phyloP scores from a whole-genome alignment of 352 stramenopile species.

The Phytophthora aleatoria region DNA sequence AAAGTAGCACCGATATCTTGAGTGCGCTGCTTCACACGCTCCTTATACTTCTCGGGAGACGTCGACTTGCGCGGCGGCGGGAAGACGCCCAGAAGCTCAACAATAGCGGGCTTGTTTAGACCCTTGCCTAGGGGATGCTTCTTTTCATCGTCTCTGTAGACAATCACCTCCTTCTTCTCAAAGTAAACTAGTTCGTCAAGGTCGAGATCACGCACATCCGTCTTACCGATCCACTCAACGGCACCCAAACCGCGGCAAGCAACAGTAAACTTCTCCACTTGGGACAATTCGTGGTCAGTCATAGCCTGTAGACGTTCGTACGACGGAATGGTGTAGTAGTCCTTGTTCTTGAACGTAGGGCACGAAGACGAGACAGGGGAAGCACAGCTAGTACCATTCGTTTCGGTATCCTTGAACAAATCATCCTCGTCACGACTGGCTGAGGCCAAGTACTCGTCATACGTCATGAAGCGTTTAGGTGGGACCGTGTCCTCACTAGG shows the following conservation, averaged over 20 bases:
- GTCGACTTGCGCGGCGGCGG: slow-evolving; percentile 66
- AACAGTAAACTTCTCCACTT: slow-evolving; percentile 80
- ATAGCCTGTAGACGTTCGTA: slow-evolving; percentile 75
- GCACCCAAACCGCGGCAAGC: slow-evolving; percentile 79
- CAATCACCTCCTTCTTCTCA: slow-evolving; percentile 86
- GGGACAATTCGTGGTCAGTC: slow-evolving; percentile 65
- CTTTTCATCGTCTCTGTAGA: slow-evolving; percentile 86
- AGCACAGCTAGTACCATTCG: background rate
- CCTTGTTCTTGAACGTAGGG: slow-evolving; percentile 70
- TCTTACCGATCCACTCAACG: slow-evolving; percentile 83
- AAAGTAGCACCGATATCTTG: slow-evolving; percentile 78
- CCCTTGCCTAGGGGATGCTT: slow-evolving; percentile 78
- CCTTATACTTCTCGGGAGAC: slow-evolving; percentile 67
- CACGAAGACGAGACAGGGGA: slow-evolving; percentile 46
- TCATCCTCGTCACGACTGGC: slow-evolving; percentile 62
- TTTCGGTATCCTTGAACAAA: slow-evolving; percentile 36
- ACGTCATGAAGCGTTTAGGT: slow-evolving; percentile 77
- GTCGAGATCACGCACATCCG: slow-evolving; percentile 79
- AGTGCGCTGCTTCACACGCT: slow-evolving; percentile 79
- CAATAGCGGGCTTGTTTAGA: slow-evolving; percentile 79
- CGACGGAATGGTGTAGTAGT: slow-evolving; percentile 82
- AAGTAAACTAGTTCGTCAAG: slow-evolving; percentile 82
- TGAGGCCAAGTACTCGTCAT: slow-evolving; percentile 78
- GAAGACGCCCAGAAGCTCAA: slow-evolving; percentile 82
- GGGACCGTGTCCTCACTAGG: slow-evolving; percentile 29